Conservation (phyloP, 1,284 basidiomycete genomes). For the Takashimella koratensis region DNA sequence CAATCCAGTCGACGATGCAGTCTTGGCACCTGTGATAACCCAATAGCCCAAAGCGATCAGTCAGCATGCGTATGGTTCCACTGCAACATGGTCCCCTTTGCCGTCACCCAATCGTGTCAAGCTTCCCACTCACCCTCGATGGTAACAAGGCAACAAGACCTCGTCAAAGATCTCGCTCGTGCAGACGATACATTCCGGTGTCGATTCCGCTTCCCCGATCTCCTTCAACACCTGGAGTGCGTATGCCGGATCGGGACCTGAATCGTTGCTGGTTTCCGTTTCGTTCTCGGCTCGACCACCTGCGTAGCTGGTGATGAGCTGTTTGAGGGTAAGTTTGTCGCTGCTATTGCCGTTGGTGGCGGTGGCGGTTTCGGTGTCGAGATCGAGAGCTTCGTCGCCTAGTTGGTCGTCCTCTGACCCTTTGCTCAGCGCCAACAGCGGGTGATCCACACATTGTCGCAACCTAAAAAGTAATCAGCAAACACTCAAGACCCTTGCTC, state of each 20-base stretch:
- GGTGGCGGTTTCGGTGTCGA: slow-evolving; percentile 47
- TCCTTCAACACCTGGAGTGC: slow-evolving; percentile 65
- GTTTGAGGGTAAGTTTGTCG: slow-evolving; percentile 50
- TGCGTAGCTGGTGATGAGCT: slow-evolving; percentile 61
- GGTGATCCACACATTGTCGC: slow-evolving; percentile 81
- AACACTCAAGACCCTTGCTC: background rate
- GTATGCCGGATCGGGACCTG: slow-evolving; percentile 51
- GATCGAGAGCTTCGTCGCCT: slow-evolving; percentile 47
- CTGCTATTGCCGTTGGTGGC: slow-evolving; percentile 27
- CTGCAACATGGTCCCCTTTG: too few species aligned
- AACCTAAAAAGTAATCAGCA: slow-evolving; percentile 53
- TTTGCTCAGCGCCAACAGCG: slow-evolving; percentile 61
- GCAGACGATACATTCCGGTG: slow-evolving; percentile 75
- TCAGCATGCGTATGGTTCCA: too few species aligned
- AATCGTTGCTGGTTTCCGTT: slow-evolving; percentile 25
- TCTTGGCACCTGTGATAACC: slow-evolving; percentile 44
- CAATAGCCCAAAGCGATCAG: too few species aligned
- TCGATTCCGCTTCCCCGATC: slow-evolving; percentile 50
- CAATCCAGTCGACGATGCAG: slow-evolving; percentile 47
- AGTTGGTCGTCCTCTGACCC: slow-evolving; percentile 54
- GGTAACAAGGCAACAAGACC: slow-evolving; percentile 72
- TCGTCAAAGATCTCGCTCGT: slow-evolving; percentile 52
- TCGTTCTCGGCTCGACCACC: slow-evolving; percentile 47
- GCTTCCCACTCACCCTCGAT: slow-evolving; percentile 67
- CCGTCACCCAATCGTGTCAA: too few species aligned